A percentile compares a stretch with the other conserved stretches of the same genome.
Conservation (phyloP, 1,284 basidiomycete species). For the Sporisorium exsertum region DNA sequence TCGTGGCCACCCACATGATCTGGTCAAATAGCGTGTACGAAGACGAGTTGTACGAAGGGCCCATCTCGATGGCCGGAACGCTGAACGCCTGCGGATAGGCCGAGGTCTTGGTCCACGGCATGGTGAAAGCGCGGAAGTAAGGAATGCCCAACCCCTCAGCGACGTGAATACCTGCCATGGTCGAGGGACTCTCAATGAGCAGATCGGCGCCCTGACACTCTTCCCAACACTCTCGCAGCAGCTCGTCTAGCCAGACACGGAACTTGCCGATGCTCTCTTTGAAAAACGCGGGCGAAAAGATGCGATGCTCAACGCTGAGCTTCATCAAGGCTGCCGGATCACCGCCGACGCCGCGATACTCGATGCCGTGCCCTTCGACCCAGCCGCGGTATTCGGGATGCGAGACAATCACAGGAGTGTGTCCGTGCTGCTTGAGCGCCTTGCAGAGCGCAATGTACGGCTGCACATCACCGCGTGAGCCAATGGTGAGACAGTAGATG, state of each 20-base stretch:
- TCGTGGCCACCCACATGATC: conserved; percentile 62
- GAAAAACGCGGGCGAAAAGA: conserved; percentile 56
- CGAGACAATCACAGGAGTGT: conserved; percentile 75
- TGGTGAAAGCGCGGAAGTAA: conserved; percentile 66
- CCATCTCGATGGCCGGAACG: conserved; percentile 55
- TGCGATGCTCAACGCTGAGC: conserved; percentile 57
- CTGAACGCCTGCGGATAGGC: conserved; percentile 65
- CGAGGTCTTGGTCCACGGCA: conserved; percentile 63
- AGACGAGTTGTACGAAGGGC: conserved; percentile 56
- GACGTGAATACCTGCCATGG: conserved; percentile 65
- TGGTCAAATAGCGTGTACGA: conserved; percentile 60
- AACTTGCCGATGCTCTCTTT: conserved; percentile 58
- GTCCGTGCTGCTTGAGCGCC: conserved; percentile 71
- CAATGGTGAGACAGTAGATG: conserved; percentile 71
- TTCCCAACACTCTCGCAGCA: conserved; percentile 55
- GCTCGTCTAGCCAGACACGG: conserved; percentile 62
- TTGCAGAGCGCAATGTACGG: conserved; percentile 74
- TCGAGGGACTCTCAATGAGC: conserved; percentile 62
- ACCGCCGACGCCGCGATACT: conserved; percentile 59
- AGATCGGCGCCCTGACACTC: conserved; percentile 62
- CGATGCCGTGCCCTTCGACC: conserved; percentile 71
- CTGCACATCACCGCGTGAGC: conserved; percentile 74
- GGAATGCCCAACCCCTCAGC: conserved; percentile 62
- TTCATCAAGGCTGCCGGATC: conserved; percentile 62
- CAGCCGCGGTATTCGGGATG: conserved; percentile 77